Conservation (phyloP, 306 rosid species). For the Castanea sativa region DNA sequence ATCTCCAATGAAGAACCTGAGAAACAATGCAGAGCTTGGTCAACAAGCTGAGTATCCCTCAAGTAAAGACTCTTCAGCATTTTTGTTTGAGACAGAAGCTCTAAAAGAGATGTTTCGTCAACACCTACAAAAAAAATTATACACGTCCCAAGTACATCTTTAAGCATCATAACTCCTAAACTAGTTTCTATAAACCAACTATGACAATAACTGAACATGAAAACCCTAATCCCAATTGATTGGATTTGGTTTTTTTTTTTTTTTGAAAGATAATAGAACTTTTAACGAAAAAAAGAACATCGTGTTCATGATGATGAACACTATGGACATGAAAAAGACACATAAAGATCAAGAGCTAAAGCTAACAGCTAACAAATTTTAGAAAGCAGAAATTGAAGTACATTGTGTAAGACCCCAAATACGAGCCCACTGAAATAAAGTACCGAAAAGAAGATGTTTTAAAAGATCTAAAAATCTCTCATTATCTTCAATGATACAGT, state of each 20-base stretch:
- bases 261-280: no score
- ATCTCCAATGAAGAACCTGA: conserved; percentile 68
- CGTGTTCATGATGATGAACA: no score
- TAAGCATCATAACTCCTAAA: not conserved
- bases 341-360: no score
- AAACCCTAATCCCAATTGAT: conserved; percentile 15
- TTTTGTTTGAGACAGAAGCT: conserved; percentile 59
- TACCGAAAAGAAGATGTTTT: no score
- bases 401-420: no score
- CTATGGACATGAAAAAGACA: no score
- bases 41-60: conserved; percentile 58
- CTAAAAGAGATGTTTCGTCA: conserved; percentile 47
- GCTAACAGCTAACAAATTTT: no score
- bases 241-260: not conserved
- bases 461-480: no score
- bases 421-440: no score
- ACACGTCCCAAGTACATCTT: not conserved
- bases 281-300: no score
- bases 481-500: no score
- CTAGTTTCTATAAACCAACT: not conserved
- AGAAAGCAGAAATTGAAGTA: no score
- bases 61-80: conserved; percentile 67
- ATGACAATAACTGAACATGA: conserved; percentile 8
- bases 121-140: conserved; percentile 37
- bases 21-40: conserved; percentile 55